A percentile compares a stretch with the other conserved stretches of the same genome.
Conservation (phyloP, 345 rosid genomes). For the Isatis tinctoria region DNA sequence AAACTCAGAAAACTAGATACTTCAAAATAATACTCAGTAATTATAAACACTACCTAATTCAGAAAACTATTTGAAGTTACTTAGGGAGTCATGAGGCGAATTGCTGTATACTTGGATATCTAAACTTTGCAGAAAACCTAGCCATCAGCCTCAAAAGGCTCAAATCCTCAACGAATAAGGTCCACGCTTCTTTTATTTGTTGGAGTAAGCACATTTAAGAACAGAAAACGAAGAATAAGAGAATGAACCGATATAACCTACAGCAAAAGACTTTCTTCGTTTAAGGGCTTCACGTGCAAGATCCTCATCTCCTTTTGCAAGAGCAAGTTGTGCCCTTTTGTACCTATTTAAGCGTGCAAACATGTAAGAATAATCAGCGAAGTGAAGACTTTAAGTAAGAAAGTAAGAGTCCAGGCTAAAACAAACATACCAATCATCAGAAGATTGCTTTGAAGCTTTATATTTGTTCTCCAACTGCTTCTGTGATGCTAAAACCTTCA, state of each 20-base stretch:
- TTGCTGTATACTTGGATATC: neutral
- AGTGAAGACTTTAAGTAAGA: neutral
- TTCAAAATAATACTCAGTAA: neutral
- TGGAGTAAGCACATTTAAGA: neutral
- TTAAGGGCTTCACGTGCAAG: slow-evolving; percentile 84
- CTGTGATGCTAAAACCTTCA: slow-evolving; percentile 79
- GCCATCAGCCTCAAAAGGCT: neutral
- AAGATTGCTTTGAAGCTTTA: slow-evolving; percentile 61
- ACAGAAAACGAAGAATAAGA: no score
- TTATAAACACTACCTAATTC: neutral
- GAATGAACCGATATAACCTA: slow-evolving; percentile 33
- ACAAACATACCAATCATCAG: slow-evolving; percentile 61
- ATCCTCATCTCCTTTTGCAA: slow-evolving; percentile 70
- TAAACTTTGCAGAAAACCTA: neutral
- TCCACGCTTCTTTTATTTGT: neutral
- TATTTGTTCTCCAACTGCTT: slow-evolving; percentile 70
- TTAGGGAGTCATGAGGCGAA: neutral
- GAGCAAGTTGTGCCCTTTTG: slow-evolving; percentile 72
- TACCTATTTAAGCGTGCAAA: slow-evolving; percentile 44
- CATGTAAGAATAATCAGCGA: slow-evolving; percentile 4
- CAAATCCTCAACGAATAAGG: neutral
- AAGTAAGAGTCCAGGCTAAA: neutral
- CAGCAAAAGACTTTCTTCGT: slow-evolving; percentile 62
- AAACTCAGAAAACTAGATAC: neutral
- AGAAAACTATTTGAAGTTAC: neutral